Evolutionary conservation across 768 basidiomycete species (phyloP), one percentile per base, ranked within the genome.

Genomic region (Tricholoma matsutake): DNA sequence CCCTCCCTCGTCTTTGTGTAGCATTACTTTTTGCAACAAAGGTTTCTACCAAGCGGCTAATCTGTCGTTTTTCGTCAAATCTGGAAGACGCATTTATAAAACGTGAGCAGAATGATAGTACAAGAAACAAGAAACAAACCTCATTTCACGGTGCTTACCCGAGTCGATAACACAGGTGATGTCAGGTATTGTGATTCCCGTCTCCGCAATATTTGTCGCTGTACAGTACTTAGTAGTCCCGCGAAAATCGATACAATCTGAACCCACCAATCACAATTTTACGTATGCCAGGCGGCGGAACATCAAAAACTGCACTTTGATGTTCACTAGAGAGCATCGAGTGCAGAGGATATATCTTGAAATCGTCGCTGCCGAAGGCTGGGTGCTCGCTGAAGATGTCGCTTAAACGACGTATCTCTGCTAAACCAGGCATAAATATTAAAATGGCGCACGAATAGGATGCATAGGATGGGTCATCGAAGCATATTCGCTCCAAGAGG

Each of bases 161-260:
- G 88, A 85, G 69, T 99, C 96, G 61, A 98, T 94, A 22, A 98
- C 96, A 65, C 94, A 95, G 8, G 95, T 96, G 61, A 97, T 92
- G 67, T 99, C 97, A 6, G 96, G 96, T 58, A 99, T 99, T 1
- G 97, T 99, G 58, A 99, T 92, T 66, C 96, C 96, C 13, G 96
- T 99, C 74, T 99, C 96, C 14, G 94, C 91, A 66, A 96, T 94
- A 69, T 96, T 94, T 34, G 93, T 94, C 2, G 92, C 92, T 94
- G 63, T 16, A 58, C 59, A 39, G 37, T 22, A 61, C 7, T 31
- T 63, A 34, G 58, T 59, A 25, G 16, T 51, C 43, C 35, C 6
- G 14, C 13, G 7, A 20, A 41, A 14, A 32, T 9, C 49, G 29
- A 45, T 18, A 25, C 18, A 54, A 29, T 58, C 60, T 63, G 58